Evolutionary conservation across 1,139 yeast genomes (phyloP).

Genomic region (Kurtzmaniella natalensis): DNA sequence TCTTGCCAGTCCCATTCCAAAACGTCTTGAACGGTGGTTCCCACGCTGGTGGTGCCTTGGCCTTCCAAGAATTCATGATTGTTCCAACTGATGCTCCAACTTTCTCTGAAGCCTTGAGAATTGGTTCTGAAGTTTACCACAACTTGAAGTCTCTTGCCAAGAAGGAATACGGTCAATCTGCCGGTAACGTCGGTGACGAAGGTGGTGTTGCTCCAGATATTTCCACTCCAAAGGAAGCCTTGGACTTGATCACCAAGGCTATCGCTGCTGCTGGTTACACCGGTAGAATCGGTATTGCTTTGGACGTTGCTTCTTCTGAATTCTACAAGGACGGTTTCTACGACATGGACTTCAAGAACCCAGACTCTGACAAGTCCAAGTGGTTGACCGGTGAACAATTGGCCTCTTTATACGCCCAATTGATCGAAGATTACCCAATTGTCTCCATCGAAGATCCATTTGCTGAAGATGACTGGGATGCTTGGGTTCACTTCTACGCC

Average conservation of each 20-base stretch:
- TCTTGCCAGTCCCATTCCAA: constrained; percentile 94
- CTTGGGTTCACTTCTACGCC: constrained; percentile 83
- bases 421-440: constrained; percentile 88
- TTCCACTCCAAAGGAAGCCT: constrained; percentile 88
- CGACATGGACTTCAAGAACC: constrained; percentile 97
- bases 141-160: constrained; percentile 84
- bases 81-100: constrained; percentile 85
- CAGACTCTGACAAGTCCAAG: constrained; percentile 80
- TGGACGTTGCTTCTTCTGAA: constrained; percentile 96
- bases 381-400: constrained; percentile 86
- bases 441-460: constrained; percentile 97
- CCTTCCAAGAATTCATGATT: constrained; percentile 98
- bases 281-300: constrained; percentile 84
- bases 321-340: constrained; percentile 93
- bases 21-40: constrained; percentile 98
- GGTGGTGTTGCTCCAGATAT: constrained; percentile 99
- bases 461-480: constrained; percentile 98
- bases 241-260: constrained; percentile 84
- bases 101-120: constrained; percentile 90
- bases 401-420: constrained; percentile 73
- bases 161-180: constrained; percentile 91
- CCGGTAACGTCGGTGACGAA: constrained; percentile 99
- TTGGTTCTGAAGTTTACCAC: constrained; percentile 96
- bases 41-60: constrained; percentile 98
- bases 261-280: constrained; percentile 90